Base-by-base conservation (phyloP, 2,329 filamentous ascomycete genomes). In the Chaetomiaceae sp. region DNA sequence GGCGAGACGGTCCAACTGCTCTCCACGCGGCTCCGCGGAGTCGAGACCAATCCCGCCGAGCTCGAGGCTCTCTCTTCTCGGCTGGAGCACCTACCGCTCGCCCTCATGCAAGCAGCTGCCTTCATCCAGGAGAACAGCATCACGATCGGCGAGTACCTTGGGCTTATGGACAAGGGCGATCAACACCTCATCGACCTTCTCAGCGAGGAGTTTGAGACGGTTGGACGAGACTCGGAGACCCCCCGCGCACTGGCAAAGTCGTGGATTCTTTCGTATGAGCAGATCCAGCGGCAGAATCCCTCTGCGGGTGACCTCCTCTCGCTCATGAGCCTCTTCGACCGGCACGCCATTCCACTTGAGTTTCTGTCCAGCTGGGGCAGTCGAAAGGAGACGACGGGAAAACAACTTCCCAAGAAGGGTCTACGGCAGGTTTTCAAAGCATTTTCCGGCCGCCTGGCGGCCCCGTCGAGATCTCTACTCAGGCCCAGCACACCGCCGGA, bases 181-280 rank as follows among this genome's bases (percentile, higher is more conserved):
- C 7, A 61, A 4, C 20, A 51, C 8, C 23, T 65, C 0, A 31
- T 65, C 0, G 51, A 63, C 0, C 47, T 66, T 1, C 53, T 72
- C 5, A 66, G 58, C 14, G 55, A 70, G 19, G 64, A 65, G 3
- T 71, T 68, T 3, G 64, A 69, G 5, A 55, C 65, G 1, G 45
- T 57, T 0, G 67, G 68, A 0, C 62, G 66, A 56, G 68, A 69
- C 50, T 56, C 58, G 0, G 63, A 59, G 2, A 63, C 61, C 0
- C 59, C 64, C 0, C 64, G 55, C 3, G 61, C 69, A 0, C 63
- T 72, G 0, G 54, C 64, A 0, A 50, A 61, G 14, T 70, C 68
- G 0, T 72, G 67, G 68, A 62, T 69, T 2, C 46, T 71, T 1
- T 71, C 66, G 0, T 71, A 72, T 0, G 56, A 68, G 3, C 65